Base-by-base conservation (phyloP, 1,284 basidiomycete species). In the Coniferiporia sulphurascens region DNA sequence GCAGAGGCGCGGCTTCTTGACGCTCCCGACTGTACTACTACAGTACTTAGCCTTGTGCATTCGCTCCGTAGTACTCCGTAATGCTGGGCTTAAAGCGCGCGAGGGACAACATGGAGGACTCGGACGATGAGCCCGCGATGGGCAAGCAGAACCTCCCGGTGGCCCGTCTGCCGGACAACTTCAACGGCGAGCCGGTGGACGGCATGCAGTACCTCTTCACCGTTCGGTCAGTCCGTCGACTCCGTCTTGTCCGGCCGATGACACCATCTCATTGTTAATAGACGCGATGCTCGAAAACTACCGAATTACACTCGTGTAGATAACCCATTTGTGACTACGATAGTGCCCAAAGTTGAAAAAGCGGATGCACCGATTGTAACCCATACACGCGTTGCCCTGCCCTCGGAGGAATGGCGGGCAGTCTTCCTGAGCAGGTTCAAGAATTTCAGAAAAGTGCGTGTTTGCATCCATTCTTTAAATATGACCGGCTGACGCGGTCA, bases 191-290 rank as follows among this genome's bases (percentile, higher is more conserved):
- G 55, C 90, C 90, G 0, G 71, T 73, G 66, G 86, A 93, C 71
- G 90, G 91, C 1, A 66, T 88, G 78, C 80, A 93, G 67, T 93
- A 93, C 69, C 76, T 93, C 38, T 91, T 91, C 70, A 83, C 83
- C 55, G 90, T 93, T 54, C 80, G 89, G 89, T 89, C 64, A 57
- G 74, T 65, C 35, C 34, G 58, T 48, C 35, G 44, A 41, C 38
- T 60, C n/a, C n/a, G 17, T 22, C 34, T 41, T 17, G 44, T 21
- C 62, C 50, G 49, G 55, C 21, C n/a, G n/a, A n/a, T 50, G 50
- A 44, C 21, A n/a, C 19, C 19, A 17, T 22, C 10, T 32, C 52
- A 17, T 27, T 44, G 38, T 17, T 17, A 62, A 52, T 64, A 91
- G 87, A 65, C 83, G 88, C 59, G 85, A 89, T 70, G 83, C 86